Evolutionary conservation across 2,329 filamentous ascomycete genomes (phyloP).

Genomic region (Dothideomycetes sp.): DNA sequence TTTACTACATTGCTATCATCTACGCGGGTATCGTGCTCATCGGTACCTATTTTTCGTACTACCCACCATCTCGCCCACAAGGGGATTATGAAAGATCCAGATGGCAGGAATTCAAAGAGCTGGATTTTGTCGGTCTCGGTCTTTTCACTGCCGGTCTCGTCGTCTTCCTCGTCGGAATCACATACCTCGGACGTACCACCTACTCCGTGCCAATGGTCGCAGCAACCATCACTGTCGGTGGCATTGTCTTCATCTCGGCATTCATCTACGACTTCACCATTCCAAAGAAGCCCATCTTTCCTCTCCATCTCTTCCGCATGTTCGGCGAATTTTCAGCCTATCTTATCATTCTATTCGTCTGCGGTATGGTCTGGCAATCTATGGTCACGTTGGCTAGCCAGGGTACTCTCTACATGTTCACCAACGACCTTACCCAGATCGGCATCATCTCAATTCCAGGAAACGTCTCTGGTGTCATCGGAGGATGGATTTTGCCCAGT

Average conservation of each 20-base stretch:
- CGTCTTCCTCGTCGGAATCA: neutral
- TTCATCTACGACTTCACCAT: constrained; percentile 12
- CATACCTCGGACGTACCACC: neutral
- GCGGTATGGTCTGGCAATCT: neutral
- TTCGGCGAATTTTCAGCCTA: neutral
- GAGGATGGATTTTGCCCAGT: too few relatives aligned
- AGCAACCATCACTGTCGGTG: neutral
- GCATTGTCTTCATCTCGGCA: neutral
- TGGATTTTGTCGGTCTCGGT: constrained; percentile 27
- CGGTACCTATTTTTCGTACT: too few relatives aligned
- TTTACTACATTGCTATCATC: too few relatives aligned
- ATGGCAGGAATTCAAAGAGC: constrained; percentile 13
- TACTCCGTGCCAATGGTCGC: neutral
- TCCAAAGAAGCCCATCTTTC: neutral
- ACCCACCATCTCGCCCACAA: neutral
- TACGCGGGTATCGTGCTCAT: too few relatives aligned
- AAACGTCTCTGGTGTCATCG: too few relatives aligned
- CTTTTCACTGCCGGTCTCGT: constrained; percentile 25
- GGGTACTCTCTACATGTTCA: too few relatives aligned
- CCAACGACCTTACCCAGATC: too few relatives aligned
- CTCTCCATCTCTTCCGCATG: neutral
- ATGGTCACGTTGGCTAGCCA: too few relatives aligned
- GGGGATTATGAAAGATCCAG: constrained; percentile 6
- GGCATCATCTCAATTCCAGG: too few relatives aligned
- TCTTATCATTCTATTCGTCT: neutral